Base-by-base conservation (phyloP, 495 filamentous ascomycete species). In the Evernia prunastri region DNA sequence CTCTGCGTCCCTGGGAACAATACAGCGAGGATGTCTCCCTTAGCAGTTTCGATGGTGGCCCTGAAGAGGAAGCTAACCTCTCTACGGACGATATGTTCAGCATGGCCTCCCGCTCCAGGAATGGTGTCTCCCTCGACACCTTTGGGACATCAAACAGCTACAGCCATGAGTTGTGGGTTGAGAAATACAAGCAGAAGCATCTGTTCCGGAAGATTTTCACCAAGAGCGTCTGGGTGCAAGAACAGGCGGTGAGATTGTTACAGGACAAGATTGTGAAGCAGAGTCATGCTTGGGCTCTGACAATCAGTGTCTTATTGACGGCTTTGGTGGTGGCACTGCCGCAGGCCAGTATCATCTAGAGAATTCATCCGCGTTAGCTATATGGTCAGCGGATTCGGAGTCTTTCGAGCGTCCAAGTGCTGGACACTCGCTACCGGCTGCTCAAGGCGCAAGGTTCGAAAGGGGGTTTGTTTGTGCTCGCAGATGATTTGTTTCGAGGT, bases 121-220 rank as follows among this genome's bases (percentile, higher is more conserved):
- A 63, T 31, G 64, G 63, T 15, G 58, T 67, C 3, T 56, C 56
- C 15, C 57, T 82, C 56, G 84, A 88, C 45, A 82, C 74, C 47
- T 75, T 86, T 54, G 78, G 76, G 39, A 75, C 79, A 27, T 68
- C 68, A 56, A 91, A 89, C 68, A 86, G 82, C 72, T 90, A 82
- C 72, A 87, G 89, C 72, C 81, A 88, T 65, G 85, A 88, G 74
- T 84, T 87, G 23, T 91, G 88, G 88, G 79, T 89, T 36, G 78
- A 80, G 43, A 78, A 78, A 62, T 90, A 91, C 72, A 62, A 81
- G 63, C 78, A 80, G 68, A 79, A 86, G 40, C 85, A 81, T 61
- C 29, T 88, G 39, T 63, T 89, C 49, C 78, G 85, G 60, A 90
- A 86, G 76, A 71, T 91, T 58, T 90, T 91, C 72, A 85, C 89